Percentiles rank a stretch among this genome's conserved stretches.
Conservation (phyloP, 1,139 yeast species). For the Geotrichum reessii region DNA sequence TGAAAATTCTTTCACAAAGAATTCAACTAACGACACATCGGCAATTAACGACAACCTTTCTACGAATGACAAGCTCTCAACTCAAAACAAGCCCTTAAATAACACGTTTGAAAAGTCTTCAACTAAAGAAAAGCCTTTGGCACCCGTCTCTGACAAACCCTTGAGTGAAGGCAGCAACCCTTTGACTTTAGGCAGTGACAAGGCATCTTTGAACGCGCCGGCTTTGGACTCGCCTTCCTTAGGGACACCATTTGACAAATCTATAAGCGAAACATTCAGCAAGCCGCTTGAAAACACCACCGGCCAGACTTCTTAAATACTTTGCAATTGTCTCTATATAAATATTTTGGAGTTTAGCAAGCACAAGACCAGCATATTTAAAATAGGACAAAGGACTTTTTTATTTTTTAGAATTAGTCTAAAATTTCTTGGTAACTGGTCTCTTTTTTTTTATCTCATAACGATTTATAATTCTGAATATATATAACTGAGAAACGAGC, state of each 20-base stretch:
- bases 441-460: background rate
- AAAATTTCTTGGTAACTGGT: too few species aligned
- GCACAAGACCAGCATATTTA: too few species aligned
- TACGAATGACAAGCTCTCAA: background rate
- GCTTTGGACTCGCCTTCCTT: background rate
- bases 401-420: too few species aligned
- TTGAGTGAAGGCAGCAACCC: too few species aligned
- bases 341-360: too few species aligned
- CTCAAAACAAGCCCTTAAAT: background rate
- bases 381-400: too few species aligned
- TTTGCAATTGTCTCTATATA: too few species aligned
- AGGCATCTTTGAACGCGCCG: background rate
- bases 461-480: background rate
- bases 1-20: background rate
- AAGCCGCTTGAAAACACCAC: background rate
- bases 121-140: too few species aligned
- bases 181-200: too few species aligned
- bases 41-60: too few species aligned
- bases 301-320: background rate
- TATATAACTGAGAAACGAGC: background rate
- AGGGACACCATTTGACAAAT: background rate
- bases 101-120: background rate
- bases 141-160: too few species aligned
- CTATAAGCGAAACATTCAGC: background rate
- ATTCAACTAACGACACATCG: background rate